Percentiles rank a stretch among this genome's conserved stretches.
phyloP scores from a whole-genome alignment of 192 early-diverging fungal species.

The Lobulomyces angularis region DNA sequence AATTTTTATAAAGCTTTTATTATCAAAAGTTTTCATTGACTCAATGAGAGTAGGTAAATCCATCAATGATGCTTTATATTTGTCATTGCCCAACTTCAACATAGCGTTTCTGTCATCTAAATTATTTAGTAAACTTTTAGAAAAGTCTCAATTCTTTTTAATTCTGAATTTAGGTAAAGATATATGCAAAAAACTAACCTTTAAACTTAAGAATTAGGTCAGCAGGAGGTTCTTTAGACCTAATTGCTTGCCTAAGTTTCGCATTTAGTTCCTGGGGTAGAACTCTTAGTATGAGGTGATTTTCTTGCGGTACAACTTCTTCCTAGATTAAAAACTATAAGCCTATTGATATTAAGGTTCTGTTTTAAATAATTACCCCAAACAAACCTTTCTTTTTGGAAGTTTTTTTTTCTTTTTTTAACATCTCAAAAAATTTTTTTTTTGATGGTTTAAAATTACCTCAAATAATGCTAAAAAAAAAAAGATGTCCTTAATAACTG shows the following conservation, averaged over 20 bases:
- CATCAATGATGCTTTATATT: conserved; percentile 55
- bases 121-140: neutral
- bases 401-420: too few species aligned
- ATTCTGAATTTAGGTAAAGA: too few species aligned
- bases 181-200: conserved; percentile 16
- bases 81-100: conserved; percentile 36
- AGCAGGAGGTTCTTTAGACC: conserved; percentile 27
- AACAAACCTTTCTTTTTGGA: too few species aligned
- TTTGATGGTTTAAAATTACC: too few species aligned
- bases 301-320: too few species aligned
- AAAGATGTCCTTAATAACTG: too few species aligned
- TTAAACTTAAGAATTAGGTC: conserved; percentile 29
- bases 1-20: conserved; percentile 76
- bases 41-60: conserved; percentile 79
- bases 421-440: too few species aligned
- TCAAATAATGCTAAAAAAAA: too few species aligned
- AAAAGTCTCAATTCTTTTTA: too few species aligned
- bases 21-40: conserved; percentile 73
- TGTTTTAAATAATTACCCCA: too few species aligned
- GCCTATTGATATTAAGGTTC: too few species aligned
- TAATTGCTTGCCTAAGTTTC: conserved; percentile 33
- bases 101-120: conserved; percentile 46
- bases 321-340: too few species aligned
- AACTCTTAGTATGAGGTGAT: conserved; percentile 69
- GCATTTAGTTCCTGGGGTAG: conserved; percentile 30